Conservation (phyloP, 805 yeast species). For the Suhomyces prunicola region DNA sequence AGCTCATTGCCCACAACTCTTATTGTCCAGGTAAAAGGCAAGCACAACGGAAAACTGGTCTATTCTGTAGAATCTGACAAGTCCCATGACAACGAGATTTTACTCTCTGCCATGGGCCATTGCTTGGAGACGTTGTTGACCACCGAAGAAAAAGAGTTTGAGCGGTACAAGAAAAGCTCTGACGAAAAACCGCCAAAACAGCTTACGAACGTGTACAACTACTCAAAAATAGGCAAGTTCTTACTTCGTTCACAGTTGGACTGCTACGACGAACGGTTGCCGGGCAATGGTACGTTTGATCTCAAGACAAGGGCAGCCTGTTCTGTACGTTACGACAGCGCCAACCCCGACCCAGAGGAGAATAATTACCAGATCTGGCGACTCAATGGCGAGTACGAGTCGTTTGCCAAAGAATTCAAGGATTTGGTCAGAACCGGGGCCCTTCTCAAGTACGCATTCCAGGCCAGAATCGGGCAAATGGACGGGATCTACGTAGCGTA, state of each 20-base stretch:
- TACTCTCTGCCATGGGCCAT: slow-evolving; percentile 74
- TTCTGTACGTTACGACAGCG: slow-evolving; percentile 74
- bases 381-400: slow-evolving; percentile 64
- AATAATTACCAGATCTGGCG: slow-evolving; percentile 68
- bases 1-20: slow-evolving; percentile 45
- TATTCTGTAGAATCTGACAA: slow-evolving; percentile 73
- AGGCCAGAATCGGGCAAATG: slow-evolving; percentile 94
- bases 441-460: slow-evolving; percentile 79
- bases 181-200: slow-evolving; percentile 9
- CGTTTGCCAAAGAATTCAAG: slow-evolving; percentile 75
- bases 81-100: slow-evolving; percentile 60
- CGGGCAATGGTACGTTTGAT: slow-evolving; percentile 91
- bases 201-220: slow-evolving; percentile 54
- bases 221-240: slow-evolving; percentile 64
- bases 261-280: slow-evolving; percentile 70
- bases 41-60: slow-evolving; percentile 25
- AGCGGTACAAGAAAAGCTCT: slow-evolving; percentile 21
- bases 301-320: slow-evolving; percentile 88
- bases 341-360: slow-evolving; percentile 51
- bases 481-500: slow-evolving; percentile 93
- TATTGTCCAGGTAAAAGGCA: slow-evolving; percentile 50
- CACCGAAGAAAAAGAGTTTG: slow-evolving; percentile 51
- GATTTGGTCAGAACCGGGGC: slow-evolving; percentile 73
- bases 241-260: slow-evolving; percentile 89
- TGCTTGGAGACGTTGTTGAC: slow-evolving; percentile 76